phyloP scores from a whole-genome alignment of 345 rosid genomes.

The Euphorbia lathyris region DNA sequence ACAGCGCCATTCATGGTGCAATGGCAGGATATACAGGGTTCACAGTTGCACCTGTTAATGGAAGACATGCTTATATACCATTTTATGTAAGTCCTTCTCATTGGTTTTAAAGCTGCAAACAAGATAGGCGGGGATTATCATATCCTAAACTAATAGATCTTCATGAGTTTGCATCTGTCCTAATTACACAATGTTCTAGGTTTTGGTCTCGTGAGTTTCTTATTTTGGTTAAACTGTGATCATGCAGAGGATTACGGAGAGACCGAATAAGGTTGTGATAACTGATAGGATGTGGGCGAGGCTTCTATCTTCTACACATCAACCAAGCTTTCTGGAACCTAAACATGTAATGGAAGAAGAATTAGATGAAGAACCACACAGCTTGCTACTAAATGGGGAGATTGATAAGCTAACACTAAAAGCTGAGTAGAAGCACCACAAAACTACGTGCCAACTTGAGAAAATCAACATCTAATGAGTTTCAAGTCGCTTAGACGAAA shows the following conservation, averaged over 20 bases:
- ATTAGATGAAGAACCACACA: neutral
- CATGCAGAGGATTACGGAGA: conserved; percentile 63
- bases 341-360: neutral
- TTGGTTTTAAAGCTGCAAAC: neutral
- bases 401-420: neutral
- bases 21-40: conserved; percentile 30
- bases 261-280: conserved; percentile 63
- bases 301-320: conserved; percentile 67
- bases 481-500: no score
- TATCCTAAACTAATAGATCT: neutral
- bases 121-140: neutral
- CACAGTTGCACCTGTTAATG: conserved; percentile 25
- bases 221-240: neutral
- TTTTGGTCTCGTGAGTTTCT: neutral
- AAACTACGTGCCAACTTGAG: neutral
- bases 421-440: neutral
- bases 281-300: conserved; percentile 94
- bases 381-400: neutral
- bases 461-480: neutral
- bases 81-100: conserved; percentile 8
- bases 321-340: conserved; percentile 62
- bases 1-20: conserved; percentile 26
- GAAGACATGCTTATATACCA: conserved; percentile 22
- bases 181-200: neutral
- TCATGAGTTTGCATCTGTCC: neutral